phyloP scores from a whole-genome alignment of 352 stramenopile genomes.

The Achlya hypogyna region DNA sequence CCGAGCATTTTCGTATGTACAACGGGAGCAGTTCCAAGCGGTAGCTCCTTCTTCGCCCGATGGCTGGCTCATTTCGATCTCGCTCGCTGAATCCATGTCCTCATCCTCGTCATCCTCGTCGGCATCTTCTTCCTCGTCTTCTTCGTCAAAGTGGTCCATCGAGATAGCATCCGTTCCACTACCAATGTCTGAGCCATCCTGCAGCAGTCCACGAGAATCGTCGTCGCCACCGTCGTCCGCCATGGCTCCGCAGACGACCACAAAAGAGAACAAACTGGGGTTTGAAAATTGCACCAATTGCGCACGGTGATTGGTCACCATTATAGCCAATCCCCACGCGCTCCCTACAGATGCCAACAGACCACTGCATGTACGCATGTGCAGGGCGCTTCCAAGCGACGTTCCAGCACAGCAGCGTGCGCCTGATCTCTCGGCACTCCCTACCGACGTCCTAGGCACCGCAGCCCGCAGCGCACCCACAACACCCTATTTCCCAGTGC shows the following conservation, averaged over 20 bases:
- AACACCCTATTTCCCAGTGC: too few relatives aligned
- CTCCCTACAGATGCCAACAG: too few relatives aligned
- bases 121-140: conserved; percentile 25
- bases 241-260: conserved; percentile 1
- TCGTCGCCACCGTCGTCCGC: conserved; percentile 23
- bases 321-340: background rate
- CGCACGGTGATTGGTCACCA: background rate
- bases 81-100: conserved; percentile 18
- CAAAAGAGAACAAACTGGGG: conserved; percentile 12
- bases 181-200: conserved; percentile 19
- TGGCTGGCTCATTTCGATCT: conserved; percentile 20
- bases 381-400: too few relatives aligned
- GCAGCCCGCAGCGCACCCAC: too few relatives aligned
- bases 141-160: conserved; percentile 24
- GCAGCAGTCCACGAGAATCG: background rate
- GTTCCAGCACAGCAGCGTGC: too few relatives aligned
- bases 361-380: too few relatives aligned
- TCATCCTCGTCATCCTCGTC: conserved; percentile 25
- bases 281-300: background rate
- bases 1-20: conserved; percentile 7
- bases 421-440: too few relatives aligned
- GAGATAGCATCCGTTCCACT: conserved; percentile 18
- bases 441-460: too few relatives aligned
- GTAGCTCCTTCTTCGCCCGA: background rate
- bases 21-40: conserved; percentile 7